A percentile compares a stretch with the other conserved stretches of the same genome.
These are phyloP conservation scores for Penicillium diatomitis DNA, from an alignment of 495 filamentous ascomycete species.

Conservation along the genomic window DNA sequence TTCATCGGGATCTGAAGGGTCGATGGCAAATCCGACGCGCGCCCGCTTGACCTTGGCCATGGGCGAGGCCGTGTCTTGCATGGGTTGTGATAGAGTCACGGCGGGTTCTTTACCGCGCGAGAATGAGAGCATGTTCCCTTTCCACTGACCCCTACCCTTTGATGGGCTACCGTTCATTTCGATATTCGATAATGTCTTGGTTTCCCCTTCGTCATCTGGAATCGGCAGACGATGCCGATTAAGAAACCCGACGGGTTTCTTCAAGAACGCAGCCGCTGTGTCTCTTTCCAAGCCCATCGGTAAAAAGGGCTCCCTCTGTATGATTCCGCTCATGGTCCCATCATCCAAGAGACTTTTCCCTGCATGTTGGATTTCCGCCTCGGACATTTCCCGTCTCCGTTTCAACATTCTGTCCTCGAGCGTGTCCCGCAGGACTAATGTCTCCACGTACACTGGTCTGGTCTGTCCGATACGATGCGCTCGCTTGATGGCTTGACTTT, in stretches of 20 bases:
- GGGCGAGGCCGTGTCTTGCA: not conserved
- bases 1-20: constrained; percentile 11
- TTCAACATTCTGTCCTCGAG: constrained; percentile 79
- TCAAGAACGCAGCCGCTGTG: constrained; percentile 17
- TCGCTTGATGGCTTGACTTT: constrained; percentile 87
- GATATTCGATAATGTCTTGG: too few species aligned
- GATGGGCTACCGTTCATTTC: not conserved
- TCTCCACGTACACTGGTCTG: constrained; percentile 75
- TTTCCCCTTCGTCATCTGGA: constrained; percentile 19
- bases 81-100: too few species aligned
- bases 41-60: constrained; percentile 1
- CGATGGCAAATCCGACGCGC: constrained; percentile 10
- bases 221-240: constrained; percentile 32
- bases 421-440: constrained; percentile 69
- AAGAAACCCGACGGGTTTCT: constrained; percentile 26
- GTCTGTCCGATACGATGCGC: constrained; percentile 83
- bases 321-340: constrained; percentile 64
- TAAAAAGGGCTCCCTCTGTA: constrained; percentile 61
- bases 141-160: constrained; percentile 1
- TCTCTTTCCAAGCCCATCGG: constrained; percentile 39
- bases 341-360: constrained; percentile 67
- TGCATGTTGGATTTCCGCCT: constrained; percentile 59
- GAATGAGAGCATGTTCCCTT: not conserved
- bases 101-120: too few species aligned
- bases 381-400: constrained; percentile 67